Base-by-base conservation (phyloP, 345 rosid species). In the Populus simonii region DNA sequence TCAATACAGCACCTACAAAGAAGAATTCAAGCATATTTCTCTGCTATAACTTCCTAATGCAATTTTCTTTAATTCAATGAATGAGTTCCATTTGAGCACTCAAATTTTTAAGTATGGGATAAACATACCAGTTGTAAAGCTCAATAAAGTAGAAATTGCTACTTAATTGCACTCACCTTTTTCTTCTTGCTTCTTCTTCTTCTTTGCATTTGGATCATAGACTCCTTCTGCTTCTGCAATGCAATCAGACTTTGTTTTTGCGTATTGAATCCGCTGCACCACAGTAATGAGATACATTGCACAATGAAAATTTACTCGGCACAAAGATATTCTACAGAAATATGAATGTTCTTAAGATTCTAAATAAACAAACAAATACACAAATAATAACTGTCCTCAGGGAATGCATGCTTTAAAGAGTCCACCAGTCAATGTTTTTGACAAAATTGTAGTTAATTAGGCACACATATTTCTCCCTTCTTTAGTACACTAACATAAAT, bases 221-320 rank as follows among this genome's bases (percentile, higher is more conserved):
- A 90, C 87, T 80, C 98, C 98, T 71, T 94, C 98, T 1, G 82
- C 94, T 83, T 94, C 93, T 81, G 91, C 86, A 66, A 94, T 57
- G 86, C 97, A 96, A 82, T 96, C 98, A 1, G 97, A 90, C 86
- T 90, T 96, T 70, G 90, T 79, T 85, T 91, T 96, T 75, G 97
- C 97, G 68, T 89, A 96, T 79, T 96, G 98, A 76, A 96, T 89
- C 61, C 93, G 85, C 99, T 94, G 90, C 82, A 81, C 6, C 47
- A 59, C 59, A 12, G 43, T 12, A 73, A 39, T 65, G 25, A 23
- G 36, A 41, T 45, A 31, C 35, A 70, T 62, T 10, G 1, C 5
- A 65, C 0, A 51, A 13, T 3, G 43, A 27, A 6, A 72, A 65
- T 45, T 35, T 22, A 51, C 10, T 27, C 13, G 39, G 11, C 5